Percentiles rank a stretch among this genome's conserved stretches.
Evolutionary conservation across 108 stramenopile genomes (phyloP).

Genomic region (Hondaea fermentalgiana): DNA sequence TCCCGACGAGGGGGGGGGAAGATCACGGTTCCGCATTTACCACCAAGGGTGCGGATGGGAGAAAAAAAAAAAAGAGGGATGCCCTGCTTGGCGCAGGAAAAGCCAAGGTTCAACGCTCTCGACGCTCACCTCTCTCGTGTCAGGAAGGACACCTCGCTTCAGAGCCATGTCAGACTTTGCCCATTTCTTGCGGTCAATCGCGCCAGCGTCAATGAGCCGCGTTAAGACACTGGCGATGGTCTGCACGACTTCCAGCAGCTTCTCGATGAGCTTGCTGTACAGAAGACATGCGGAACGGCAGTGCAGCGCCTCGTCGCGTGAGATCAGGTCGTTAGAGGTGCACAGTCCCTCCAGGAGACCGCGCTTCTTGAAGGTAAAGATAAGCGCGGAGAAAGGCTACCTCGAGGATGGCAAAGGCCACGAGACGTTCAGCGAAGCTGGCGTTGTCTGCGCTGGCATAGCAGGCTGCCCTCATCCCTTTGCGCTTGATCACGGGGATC

Average conservation of each 20-base stretch:
- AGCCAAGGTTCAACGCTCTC: no score
- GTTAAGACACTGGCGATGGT: no score
- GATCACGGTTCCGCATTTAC: no score
- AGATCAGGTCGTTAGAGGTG: conserved; percentile 83
- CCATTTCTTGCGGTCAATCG: no score
- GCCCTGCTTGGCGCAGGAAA: no score
- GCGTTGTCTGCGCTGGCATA: conserved; percentile 59
- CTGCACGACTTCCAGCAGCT: background rate
- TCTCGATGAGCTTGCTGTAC: background rate
- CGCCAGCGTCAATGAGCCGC: no score
- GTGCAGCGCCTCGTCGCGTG: conserved; percentile 80
- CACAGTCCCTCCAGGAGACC: conserved; percentile 80
- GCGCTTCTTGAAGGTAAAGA: conserved; percentile 82
- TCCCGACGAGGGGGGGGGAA: no score
- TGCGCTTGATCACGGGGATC: conserved; percentile 67
- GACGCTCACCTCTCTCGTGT: no score
- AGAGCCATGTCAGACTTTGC: no score
- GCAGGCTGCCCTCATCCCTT: conserved; percentile 71
- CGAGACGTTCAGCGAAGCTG: conserved; percentile 67
- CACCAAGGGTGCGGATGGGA: no score
- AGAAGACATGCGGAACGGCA: conserved; percentile 39
- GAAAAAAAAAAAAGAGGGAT: no score
- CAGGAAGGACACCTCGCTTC: no score
- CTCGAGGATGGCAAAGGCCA: conserved; percentile 84
- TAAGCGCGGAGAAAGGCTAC: conserved; percentile 86